These are phyloP conservation scores for Actinidia polygama DNA, from an alignment of 179 eudicot species.

Conservation along the genomic window DNA sequence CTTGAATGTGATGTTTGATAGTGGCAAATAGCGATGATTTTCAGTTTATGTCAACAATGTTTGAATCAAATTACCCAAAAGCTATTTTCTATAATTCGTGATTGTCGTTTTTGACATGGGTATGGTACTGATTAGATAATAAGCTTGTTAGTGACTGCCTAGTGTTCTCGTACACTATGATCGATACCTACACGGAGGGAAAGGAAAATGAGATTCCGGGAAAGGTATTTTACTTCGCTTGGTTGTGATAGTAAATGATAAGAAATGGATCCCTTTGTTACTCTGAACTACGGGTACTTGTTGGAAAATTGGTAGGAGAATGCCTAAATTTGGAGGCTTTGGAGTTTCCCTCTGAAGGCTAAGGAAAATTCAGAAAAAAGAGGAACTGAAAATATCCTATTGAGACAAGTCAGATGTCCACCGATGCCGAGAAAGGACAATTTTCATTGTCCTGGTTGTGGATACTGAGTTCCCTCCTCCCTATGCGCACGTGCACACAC, in stretches of 20 bases:
- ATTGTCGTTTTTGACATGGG: background rate
- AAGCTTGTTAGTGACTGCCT: background rate
- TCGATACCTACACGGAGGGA: background rate
- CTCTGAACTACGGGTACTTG: no score
- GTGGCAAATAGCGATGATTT: background rate
- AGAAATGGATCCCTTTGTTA: background rate
- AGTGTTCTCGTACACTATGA: background rate
- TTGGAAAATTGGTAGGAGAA: background rate
- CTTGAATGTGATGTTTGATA: background rate
- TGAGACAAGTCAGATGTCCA: background rate
- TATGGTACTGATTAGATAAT: background rate
- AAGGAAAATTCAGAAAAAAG: background rate
- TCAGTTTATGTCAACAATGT: background rate
- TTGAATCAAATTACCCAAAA: background rate
- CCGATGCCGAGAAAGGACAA: background rate
- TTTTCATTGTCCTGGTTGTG: no score
- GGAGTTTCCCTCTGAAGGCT: background rate
- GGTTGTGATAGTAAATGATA: background rate
- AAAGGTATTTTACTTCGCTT: background rate
- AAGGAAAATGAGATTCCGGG: conserved; percentile 3
- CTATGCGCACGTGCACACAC: no score
- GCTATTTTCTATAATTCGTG: background rate
- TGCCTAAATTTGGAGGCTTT: background rate
- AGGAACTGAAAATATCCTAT: background rate
- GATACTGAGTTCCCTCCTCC: no score